A percentile compares a stretch with the other conserved stretches of the same genome.
These are phyloP conservation scores for Alternaria rosae DNA, from an alignment of 2,329 filamentous ascomycete species.

Conservation along the genomic window DNA sequence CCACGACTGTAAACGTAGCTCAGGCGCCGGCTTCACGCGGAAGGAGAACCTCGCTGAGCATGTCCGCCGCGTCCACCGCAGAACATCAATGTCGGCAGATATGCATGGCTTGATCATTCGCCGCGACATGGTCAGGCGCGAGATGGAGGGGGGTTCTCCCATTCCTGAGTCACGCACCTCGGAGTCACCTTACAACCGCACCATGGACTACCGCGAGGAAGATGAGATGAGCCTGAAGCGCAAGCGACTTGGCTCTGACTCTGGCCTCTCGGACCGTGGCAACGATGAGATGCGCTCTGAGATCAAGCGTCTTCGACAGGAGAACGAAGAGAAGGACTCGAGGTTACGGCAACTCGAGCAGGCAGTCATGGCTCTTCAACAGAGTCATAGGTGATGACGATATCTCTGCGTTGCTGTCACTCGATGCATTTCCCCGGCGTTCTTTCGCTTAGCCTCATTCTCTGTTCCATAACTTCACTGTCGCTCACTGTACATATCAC, in stretches of 20 bases:
- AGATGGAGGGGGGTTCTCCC: constrained; percentile 27
- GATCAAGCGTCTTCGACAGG: constrained; percentile 51
- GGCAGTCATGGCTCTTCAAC: constrained; percentile 46
- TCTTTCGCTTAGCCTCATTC: background rate
- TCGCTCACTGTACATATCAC: constrained; percentile 16
- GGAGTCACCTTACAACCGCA: constrained; percentile 35
- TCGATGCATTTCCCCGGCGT: background rate
- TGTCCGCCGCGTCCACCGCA: constrained; percentile 80
- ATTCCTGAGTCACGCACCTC: constrained; percentile 33
- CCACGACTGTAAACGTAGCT: constrained; percentile 85
- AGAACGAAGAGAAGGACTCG: constrained; percentile 53
- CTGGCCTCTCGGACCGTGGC: constrained; percentile 29
- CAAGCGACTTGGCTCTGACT: constrained; percentile 42
- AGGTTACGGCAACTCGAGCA: constrained; percentile 47
- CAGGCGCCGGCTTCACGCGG: constrained; percentile 87
- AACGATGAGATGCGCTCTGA: constrained; percentile 49
- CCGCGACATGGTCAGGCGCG: constrained; percentile 26
- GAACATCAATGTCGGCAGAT: constrained; percentile 48
- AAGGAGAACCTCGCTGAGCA: constrained; percentile 96
- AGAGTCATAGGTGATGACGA: constrained; percentile 27
- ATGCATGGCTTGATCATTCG: constrained; percentile 44
- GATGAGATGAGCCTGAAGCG: constrained; percentile 42
- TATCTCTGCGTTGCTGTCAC: background rate
- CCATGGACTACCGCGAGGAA: constrained; percentile 32
- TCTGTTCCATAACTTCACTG: constrained; percentile 25